Conservation (phyloP, 106 monocot species). For the Vanilla planifolia region DNA sequence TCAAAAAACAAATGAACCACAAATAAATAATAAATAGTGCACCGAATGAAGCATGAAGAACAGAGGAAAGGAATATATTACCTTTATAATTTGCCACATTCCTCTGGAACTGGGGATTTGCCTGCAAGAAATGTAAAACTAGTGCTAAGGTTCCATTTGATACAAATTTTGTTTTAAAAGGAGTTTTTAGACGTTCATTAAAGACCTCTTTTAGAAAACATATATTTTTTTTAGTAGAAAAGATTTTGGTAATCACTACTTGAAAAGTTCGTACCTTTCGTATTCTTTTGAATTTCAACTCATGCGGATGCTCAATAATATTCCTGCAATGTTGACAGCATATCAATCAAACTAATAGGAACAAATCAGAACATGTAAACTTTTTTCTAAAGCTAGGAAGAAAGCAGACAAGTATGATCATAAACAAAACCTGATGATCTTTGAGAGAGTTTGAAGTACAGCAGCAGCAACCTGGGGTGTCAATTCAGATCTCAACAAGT, state of each 20-base stretch:
- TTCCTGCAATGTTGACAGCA: slow-evolving; percentile 76
- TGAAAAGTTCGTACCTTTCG: slow-evolving; percentile 49
- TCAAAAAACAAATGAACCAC: not conserved
- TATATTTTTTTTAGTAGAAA: not conserved
- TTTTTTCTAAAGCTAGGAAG: no score
- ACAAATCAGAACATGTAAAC: no score
- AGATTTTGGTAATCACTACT: no score
- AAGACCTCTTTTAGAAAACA: no score
- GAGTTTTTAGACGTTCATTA: no score
- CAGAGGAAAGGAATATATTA: slow-evolving; percentile 8
- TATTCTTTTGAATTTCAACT: slow-evolving; percentile 62
- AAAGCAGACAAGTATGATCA: no score
- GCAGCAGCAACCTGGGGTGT: slow-evolving; percentile 37
- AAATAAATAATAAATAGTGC: not conserved
- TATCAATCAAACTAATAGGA: no score
- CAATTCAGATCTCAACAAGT: slow-evolving; percentile 45
- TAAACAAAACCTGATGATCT: slow-evolving; percentile 89
- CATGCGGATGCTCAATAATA: slow-evolving; percentile 75
- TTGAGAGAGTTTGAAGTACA: slow-evolving; percentile 62
- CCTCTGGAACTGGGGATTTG: slow-evolving; percentile 74
- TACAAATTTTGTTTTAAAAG: no score
- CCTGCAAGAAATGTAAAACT: slow-evolving; percentile 28
- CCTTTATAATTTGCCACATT: slow-evolving; percentile 75
- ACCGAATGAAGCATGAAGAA: no score
- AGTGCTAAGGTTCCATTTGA: no score